Percentiles rank a stretch among this genome's conserved stretches.
Conservation (phyloP, 768 basidiomycete genomes). For the Calocybe cyanea region DNA sequence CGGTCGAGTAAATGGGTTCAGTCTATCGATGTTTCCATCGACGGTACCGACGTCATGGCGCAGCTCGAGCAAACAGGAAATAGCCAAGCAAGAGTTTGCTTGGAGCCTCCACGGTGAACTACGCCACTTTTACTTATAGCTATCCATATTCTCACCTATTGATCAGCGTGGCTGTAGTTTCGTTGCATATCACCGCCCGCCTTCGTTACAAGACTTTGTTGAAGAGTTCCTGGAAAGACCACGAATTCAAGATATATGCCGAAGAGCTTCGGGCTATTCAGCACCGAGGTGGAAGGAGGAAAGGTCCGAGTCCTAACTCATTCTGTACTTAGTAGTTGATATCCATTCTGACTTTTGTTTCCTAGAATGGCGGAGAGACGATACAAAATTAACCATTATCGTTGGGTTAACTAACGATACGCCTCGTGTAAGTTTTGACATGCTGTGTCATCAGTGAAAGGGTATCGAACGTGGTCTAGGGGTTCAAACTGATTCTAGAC, state of each 20-base stretch:
- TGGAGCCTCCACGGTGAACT: constrained; percentile 9
- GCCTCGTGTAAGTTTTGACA: neutral
- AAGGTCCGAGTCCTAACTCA: too few species aligned
- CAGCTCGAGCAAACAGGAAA: constrained; percentile 1
- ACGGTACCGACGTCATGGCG: constrained; percentile 4
- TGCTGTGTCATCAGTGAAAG: neutral
- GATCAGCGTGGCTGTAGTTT: neutral
- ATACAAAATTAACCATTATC: neutral
- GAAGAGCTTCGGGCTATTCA: neutral
- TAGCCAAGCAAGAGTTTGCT: neutral
- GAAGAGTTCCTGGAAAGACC: neutral
- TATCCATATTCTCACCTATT: neutral
- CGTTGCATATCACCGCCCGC: constrained; percentile 1
- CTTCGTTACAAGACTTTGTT: constrained; percentile 5
- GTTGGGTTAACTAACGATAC: constrained; percentile 6
- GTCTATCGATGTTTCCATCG: constrained; percentile 9
- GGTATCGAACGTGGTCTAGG: neutral
- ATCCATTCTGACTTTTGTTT: too few species aligned
- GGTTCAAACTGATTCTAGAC: too few species aligned
- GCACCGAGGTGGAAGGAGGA: neutral
- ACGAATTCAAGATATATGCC: neutral
- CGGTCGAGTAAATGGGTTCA: constrained; percentile 11
- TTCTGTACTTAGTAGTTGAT: too few species aligned
- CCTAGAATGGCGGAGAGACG: constrained; percentile 7
- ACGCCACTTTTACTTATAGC: neutral